Percentiles rank a stretch among this genome's conserved stretches.
Evolutionary conservation across 2,329 filamentous ascomycete species (phyloP).

Genomic region (Chaetothyriales sp.): DNA sequence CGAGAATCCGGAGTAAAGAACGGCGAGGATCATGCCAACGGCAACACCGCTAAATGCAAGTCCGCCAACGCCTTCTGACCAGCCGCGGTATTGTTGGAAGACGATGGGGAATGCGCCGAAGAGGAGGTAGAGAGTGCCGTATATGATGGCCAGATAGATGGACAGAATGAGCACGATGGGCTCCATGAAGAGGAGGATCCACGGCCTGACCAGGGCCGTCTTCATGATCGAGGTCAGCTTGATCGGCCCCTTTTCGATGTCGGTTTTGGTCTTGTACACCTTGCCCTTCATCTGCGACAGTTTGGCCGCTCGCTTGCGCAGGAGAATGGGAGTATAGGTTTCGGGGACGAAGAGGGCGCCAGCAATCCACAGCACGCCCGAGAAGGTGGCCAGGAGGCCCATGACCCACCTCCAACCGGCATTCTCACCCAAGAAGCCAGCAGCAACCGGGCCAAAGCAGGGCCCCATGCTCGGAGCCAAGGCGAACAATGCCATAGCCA

Average conservation of each 20-base stretch:
- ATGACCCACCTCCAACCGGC: constrained; percentile 58
- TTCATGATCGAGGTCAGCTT: constrained; percentile 38
- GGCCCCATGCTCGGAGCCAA: constrained; percentile 56
- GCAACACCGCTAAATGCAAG: constrained; percentile 56
- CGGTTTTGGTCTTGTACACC: constrained; percentile 42
- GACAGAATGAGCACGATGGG: constrained; percentile 53
- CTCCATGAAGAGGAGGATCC: constrained; percentile 56
- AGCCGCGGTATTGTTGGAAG: constrained; percentile 47
- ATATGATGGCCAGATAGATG: constrained; percentile 42
- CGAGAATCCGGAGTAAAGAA: constrained; percentile 42
- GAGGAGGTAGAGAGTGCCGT: constrained; percentile 42
- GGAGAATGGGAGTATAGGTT: constrained; percentile 46
- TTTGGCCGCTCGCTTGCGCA: constrained; percentile 38
- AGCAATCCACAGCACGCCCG: constrained; percentile 45
- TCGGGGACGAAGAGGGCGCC: constrained; percentile 42
- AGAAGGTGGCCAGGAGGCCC: constrained; percentile 50
- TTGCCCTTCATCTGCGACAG: constrained; percentile 42
- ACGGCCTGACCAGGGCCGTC: constrained; percentile 49
- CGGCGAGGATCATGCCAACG: constrained; percentile 50
- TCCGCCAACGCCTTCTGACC: constrained; percentile 46
- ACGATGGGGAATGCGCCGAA: constrained; percentile 53
- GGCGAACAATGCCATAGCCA: constrained; percentile 51
- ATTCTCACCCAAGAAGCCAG: constrained; percentile 51
- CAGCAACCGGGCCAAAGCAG: constrained; percentile 50
- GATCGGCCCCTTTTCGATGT: constrained; percentile 33